phyloP scores from a whole-genome alignment of 371 early-diverging fungal species.

The Quaeritorhiza haematococci region DNA sequence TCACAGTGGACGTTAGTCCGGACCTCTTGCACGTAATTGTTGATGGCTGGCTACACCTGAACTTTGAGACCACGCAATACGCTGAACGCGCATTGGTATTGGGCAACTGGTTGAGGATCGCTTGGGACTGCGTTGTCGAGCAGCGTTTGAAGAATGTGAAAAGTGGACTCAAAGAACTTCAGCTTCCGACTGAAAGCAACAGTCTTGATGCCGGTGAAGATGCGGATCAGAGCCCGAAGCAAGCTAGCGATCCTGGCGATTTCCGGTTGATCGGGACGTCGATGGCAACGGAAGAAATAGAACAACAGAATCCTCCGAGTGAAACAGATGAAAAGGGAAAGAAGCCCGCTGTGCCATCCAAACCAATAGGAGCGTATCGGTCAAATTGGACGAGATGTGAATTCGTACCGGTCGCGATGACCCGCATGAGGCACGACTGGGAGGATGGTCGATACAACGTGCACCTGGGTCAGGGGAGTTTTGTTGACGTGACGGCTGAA shows the following conservation, averaged over 20 bases:
- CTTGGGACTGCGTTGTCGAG: conserved; percentile 31
- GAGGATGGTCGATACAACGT: conserved; percentile 22
- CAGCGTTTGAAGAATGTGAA: conserved; percentile 12
- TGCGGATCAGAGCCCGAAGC: neutral
- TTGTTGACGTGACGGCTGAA: conserved; percentile 20
- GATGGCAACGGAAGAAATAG: neutral
- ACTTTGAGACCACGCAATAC: conserved; percentile 41
- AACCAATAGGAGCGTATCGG: conserved; percentile 4
- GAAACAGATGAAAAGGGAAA: neutral
- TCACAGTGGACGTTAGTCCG: conserved; percentile 46
- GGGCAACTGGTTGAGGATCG: conserved; percentile 29
- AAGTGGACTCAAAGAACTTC: neutral
- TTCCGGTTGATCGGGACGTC: neutral
- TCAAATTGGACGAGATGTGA: conserved; percentile 16
- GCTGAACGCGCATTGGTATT: conserved; percentile 25
- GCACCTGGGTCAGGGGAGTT: conserved; percentile 14
- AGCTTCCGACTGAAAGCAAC: neutral
- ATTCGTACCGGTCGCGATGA: conserved; percentile 17
- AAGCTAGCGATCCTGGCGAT: neutral
- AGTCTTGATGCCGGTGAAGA: neutral
- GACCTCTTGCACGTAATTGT: conserved; percentile 53
- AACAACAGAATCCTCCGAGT: neutral
- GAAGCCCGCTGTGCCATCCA: neutral
- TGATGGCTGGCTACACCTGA: conserved; percentile 52
- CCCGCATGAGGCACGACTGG: conserved; percentile 33